A percentile compares a stretch with the other conserved stretches of the same genome.
phyloP scores from a whole-genome alignment of 805 yeast species.

The Vanderwaltozyma polyspora region DNA sequence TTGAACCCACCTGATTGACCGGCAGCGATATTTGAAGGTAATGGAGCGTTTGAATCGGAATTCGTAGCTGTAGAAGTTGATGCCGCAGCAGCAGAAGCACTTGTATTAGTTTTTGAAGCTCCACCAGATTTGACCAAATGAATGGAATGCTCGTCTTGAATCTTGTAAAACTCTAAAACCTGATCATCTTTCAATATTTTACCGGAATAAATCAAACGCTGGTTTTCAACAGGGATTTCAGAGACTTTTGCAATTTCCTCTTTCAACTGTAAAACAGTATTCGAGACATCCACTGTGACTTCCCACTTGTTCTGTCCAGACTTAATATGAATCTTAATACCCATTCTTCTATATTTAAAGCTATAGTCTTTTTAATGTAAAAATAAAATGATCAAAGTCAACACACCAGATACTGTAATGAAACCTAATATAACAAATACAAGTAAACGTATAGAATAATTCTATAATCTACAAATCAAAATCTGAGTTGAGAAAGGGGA shows the following conservation, averaged over 20 bases:
- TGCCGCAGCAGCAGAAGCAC: slow-evolving; percentile 9
- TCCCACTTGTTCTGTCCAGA: slow-evolving; percentile 76
- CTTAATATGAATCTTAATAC: slow-evolving; percentile 22
- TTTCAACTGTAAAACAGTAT: slow-evolving; percentile 62
- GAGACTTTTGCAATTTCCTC: slow-evolving; percentile 47
- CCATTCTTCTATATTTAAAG: slow-evolving; percentile 12
- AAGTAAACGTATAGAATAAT: background rate
- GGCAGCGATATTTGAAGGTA: slow-evolving; percentile 70
- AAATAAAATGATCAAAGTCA: background rate
- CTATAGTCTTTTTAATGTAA: background rate
- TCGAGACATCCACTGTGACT: slow-evolving; percentile 40
- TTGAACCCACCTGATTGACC: slow-evolving; percentile 77
- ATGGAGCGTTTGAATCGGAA: slow-evolving; percentile 8
- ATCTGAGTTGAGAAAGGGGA: background rate
- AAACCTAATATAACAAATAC: no score
- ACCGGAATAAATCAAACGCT: slow-evolving; percentile 87
- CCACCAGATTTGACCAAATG: slow-evolving; percentile 82
- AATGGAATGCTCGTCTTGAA: slow-evolving; percentile 76
- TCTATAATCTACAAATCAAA: background rate
- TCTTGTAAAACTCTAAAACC: slow-evolving; percentile 61
- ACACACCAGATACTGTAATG: background rate
- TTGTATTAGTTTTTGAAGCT: slow-evolving; percentile 24
- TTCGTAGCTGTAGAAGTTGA: slow-evolving; percentile 20
- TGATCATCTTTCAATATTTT: slow-evolving; percentile 82
- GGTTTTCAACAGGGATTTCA: slow-evolving; percentile 64